Conservation (phyloP, 2,329 filamentous ascomycete genomes). For the Venturiaceae sp. region DNA sequence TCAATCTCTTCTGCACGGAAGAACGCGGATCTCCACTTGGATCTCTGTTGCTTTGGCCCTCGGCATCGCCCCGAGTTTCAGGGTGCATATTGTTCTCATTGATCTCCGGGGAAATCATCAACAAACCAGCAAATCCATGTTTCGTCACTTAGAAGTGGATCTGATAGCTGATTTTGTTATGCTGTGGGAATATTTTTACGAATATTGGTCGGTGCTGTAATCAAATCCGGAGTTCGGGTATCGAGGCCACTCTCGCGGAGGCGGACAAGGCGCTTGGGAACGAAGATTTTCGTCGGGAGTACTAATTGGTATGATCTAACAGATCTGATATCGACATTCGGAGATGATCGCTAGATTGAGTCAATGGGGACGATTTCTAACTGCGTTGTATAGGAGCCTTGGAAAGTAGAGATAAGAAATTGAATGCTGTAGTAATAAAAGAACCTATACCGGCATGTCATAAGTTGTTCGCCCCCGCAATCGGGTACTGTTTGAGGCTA, state of each 20-base stretch:
- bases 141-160: not conserved
- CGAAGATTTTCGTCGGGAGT: not conserved
- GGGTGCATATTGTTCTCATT: not conserved
- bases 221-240: not conserved
- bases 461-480: too few relatives aligned
- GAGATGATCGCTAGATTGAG: not conserved
- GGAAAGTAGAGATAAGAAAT: not conserved
- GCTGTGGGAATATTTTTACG: not conserved
- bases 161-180: not conserved
- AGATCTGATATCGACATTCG: not conserved
- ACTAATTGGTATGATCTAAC: not conserved
- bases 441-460: too few relatives aligned
- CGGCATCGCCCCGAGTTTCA: not conserved
- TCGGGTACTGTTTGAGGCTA: not conserved
- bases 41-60: not conserved
- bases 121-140: not conserved
- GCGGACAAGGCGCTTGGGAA: not conserved
- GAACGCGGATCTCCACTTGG: not conserved
- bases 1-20: not conserved
- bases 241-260: not conserved
- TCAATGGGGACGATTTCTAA: not conserved
- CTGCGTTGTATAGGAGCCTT: not conserved
- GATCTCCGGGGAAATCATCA: not conserved
- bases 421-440: too few relatives aligned
- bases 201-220: not conserved